Conservation (phyloP, 148 eudicot genomes). For the Fagopyrum homotropicum region DNA sequence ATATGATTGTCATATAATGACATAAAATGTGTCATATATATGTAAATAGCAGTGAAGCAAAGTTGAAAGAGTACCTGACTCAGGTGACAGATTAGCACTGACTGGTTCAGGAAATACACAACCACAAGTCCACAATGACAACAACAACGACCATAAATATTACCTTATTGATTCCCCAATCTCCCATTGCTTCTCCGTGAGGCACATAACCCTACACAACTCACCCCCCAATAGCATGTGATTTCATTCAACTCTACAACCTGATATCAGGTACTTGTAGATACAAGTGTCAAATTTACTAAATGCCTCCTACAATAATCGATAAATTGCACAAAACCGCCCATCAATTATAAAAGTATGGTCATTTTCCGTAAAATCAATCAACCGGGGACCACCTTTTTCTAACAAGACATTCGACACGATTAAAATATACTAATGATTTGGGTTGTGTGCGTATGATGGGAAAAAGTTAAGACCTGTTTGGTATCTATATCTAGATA, state of each 20-base stretch:
- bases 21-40: too few species aligned
- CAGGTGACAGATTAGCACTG: background rate
- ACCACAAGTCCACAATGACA: too few species aligned
- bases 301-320: background rate
- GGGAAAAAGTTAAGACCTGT: too few species aligned
- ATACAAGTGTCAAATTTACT: background rate
- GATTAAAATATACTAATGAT: too few species aligned
- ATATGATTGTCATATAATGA: too few species aligned
- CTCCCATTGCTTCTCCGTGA: constrained; percentile 1
- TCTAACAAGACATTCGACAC: too few species aligned
- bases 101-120: background rate
- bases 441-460: too few species aligned
- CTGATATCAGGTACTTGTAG: background rate
- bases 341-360: too few species aligned
- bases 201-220: background rate
- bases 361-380: too few species aligned
- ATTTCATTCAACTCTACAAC: constrained; percentile 3
- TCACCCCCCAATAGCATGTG: constrained; percentile 5
- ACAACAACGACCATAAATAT: background rate
- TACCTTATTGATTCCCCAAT: background rate
- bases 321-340: too few species aligned
- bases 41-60: background rate
- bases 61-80: background rate
- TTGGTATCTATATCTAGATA: too few species aligned
- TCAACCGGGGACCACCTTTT: too few species aligned